These are phyloP conservation scores for Venturia aucupariae DNA, from an alignment of 2,329 filamentous ascomycete species.

Conservation along the genomic window DNA sequence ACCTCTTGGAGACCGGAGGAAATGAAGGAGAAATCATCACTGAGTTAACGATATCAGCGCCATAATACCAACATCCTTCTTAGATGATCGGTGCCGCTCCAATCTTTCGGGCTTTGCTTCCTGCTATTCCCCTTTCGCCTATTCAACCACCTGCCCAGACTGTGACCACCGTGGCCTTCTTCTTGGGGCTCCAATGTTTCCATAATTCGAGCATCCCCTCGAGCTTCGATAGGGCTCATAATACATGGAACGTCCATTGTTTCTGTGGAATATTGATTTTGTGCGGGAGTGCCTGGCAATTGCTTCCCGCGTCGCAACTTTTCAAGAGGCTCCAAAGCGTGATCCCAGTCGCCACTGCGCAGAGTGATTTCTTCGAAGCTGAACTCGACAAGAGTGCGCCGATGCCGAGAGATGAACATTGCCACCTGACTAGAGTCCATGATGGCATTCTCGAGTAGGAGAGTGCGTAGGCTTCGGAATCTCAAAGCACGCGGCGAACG, in stretches of 20 bases:
- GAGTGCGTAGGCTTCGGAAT: conserved; percentile 58
- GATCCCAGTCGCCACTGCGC: conserved; percentile 66
- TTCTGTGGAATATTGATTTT: not conserved
- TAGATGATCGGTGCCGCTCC: conserved; percentile 8
- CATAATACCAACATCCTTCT: conserved; percentile 2
- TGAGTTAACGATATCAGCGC: not conserved
- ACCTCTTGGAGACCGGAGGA: conserved; percentile 8
- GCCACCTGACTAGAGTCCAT: conserved; percentile 56
- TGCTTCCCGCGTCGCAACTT: conserved; percentile 25
- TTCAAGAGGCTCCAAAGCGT: conserved; percentile 63
- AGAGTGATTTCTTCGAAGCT: conserved; percentile 70
- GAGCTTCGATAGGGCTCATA: conserved; percentile 7
- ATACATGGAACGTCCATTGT: conserved; percentile 16
- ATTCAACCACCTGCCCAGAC: conserved; percentile 8
- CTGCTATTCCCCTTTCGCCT: conserved; percentile 5
- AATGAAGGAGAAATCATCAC: not conserved
- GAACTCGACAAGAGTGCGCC: conserved; percentile 61
- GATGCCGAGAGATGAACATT: conserved; percentile 57
- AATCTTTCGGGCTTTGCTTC: not conserved
- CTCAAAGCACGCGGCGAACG: conserved; percentile 36
- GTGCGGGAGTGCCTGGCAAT: not conserved
- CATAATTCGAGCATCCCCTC: conserved; percentile 4
- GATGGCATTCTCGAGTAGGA: conserved; percentile 63
- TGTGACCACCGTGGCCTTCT: not conserved
- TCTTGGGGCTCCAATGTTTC: conserved; percentile 14